These are phyloP conservation scores for Porphyrellus cyaneotinctus DNA, from an alignment of 768 basidiomycete species.

Conservation along the genomic window DNA sequence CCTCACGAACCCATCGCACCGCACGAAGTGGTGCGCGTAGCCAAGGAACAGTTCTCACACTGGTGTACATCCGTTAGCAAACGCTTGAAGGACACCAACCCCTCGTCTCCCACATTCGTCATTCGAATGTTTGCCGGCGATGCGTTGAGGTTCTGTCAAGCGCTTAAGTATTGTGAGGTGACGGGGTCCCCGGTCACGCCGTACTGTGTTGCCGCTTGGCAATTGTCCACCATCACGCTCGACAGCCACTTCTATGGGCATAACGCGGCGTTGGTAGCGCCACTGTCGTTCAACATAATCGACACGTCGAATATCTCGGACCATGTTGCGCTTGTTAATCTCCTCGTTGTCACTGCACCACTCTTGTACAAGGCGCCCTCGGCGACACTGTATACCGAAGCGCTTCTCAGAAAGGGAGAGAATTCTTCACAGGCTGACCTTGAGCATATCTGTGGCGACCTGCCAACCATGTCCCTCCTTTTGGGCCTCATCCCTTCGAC, in stretches of 20 bases:
- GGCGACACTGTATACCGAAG: slow-evolving; percentile 29
- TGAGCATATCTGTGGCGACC: slow-evolving; percentile 22
- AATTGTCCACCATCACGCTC: slow-evolving; percentile 16
- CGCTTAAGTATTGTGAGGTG: slow-evolving; percentile 14
- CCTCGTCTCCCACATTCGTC: slow-evolving; percentile 17
- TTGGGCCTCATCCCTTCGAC: slow-evolving; percentile 23
- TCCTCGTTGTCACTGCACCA: slow-evolving; percentile 21
- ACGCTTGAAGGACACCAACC: slow-evolving; percentile 11
- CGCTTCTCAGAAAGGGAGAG: slow-evolving; percentile 14
- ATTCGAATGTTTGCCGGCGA: slow-evolving; percentile 31
- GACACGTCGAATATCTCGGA: slow-evolving; percentile 31
- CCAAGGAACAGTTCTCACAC: slow-evolving; percentile 22
- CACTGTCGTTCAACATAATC: slow-evolving; percentile 29
- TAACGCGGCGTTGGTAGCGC: slow-evolving; percentile 10
- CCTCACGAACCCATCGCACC: background rate
- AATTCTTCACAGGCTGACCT: slow-evolving; percentile 12
- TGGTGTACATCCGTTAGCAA: slow-evolving; percentile 22
- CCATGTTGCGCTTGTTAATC: slow-evolving; percentile 24
- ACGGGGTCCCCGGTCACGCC: slow-evolving; percentile 13
- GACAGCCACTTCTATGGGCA: slow-evolving; percentile 19
- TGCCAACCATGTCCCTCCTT: slow-evolving; percentile 23
- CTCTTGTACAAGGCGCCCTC: slow-evolving; percentile 18
- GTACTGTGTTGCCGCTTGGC: slow-evolving; percentile 24
- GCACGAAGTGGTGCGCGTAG: slow-evolving; percentile 11
- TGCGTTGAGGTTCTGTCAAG: slow-evolving; percentile 23